Base-by-base conservation (phyloP, 257 asterid genomes). In the Nicotiana undulata region DNA sequence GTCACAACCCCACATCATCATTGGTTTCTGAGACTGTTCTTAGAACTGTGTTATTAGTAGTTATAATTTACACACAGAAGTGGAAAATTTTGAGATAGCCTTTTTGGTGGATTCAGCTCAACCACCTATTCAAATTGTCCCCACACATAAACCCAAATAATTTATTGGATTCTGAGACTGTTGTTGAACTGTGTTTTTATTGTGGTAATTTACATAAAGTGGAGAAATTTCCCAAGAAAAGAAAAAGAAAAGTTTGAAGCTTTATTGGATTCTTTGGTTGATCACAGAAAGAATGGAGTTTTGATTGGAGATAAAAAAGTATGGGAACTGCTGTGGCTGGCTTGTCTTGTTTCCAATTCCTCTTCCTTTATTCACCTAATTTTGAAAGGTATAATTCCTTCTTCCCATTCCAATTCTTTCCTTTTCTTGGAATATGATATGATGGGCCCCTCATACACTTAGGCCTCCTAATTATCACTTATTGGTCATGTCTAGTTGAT, bases 381-480 rank as follows among this genome's bases (percentile, higher is more conserved):
- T 32, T 87, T 84, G 87, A 85, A 85, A 82, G 97, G 97, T 92
- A 83, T 82, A 44, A 63, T 52, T 12, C 6, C 59, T 53, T 20
- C 18, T 53, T 2, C 60, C 70, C 56, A 75, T 51, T 59, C 32
- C 34, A 22, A 4, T 66, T 64, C 4, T 44, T 79, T 52, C 59
- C 68, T 64, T 61, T 37, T 85, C 26, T 46, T 76, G 18, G 76
- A 28, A 26, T 49, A 56, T 40, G 20, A 26, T 49, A 56, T 40
- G 20, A 66, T 85, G 51, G 49, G 24, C 49, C 46, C 74, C 32
- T 64, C 20, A 8, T 65, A 31, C 26, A 17, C 15, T 31, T 16
- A 31, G 46, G 26, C 74, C 20, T 64, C 6, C 6, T 64, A 31
- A 64, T 64, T 64, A 16, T 29, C 55, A 68, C 29, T 66, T 18